Evolutionary conservation across 2,329 filamentous ascomycete species (phyloP), one percentile per base, ranked within the genome.

Genomic region (Botrytis porri): DNA sequence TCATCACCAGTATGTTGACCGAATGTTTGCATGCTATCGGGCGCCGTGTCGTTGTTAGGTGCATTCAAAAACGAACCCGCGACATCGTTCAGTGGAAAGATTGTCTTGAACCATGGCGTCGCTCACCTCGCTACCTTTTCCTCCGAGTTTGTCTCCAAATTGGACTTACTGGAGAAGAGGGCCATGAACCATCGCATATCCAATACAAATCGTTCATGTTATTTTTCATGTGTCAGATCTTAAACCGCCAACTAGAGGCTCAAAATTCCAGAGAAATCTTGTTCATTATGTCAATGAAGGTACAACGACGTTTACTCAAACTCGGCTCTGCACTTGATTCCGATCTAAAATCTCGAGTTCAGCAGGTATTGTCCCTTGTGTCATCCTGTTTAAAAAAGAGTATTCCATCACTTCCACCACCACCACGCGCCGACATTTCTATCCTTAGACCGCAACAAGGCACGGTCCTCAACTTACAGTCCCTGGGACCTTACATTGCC

Each of bases 61-160:
- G 81, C 0, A 82, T 89, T n/a, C 80, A 75, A 61, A 90, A 90
- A 73, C 81, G 85, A 43, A 86, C 85, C 0, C 84, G 86, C 2
- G 87, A 90, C 57, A 87, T 90, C 22, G 83, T 88, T 1, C 72
- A 86, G 16, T 88, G 82, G 81, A 73, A 76, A 3, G 64, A 79
- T 71, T 73, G 74, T 22, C 74, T 74, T 1, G 60, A 70, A 1
- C 85, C 85, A 0, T 89, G 87, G 88, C 81, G 84, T 18, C 79
- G 85, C 62, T 89, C 87, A 20, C 81, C 87, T 0, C 73, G 86
- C 0, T 90, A 87, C 87, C 80, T 90, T 0, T 80, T 89, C 0
- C 71, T 90, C 4, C 85, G 88, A 0, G 86, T 88, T 0, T 78
- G 82, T 0, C 74, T 88, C 3, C 87, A 89, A 69, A 73, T 62